These are phyloP conservation scores for Hypoxylon lienhwacheense DNA, from an alignment of 495 filamentous ascomycete species.

Conservation along the genomic window DNA sequence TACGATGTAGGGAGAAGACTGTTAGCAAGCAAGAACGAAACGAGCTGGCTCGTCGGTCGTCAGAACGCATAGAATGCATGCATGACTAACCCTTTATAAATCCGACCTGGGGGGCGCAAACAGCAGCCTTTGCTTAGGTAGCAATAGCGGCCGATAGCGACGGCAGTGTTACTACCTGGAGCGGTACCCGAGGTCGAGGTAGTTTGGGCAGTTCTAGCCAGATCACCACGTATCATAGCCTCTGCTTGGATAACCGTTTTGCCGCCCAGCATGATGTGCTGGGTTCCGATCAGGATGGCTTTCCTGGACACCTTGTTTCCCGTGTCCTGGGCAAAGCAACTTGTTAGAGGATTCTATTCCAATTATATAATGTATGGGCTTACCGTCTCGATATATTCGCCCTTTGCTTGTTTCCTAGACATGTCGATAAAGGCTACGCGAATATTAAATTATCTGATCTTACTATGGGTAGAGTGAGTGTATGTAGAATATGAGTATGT, in stretches of 20 bases:
- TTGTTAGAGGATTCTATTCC: conserved; percentile 1
- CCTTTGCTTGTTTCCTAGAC: conserved; percentile 75
- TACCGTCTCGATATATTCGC: conserved; percentile 98
- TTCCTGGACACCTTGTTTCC: conserved; percentile 98
- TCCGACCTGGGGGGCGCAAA: conserved; percentile 73
- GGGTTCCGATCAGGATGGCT: conserved; percentile 85
- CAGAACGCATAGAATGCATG: no score
- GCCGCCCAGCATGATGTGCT: conserved; percentile 95
- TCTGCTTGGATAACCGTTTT: conserved; percentile 92
- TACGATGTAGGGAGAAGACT: conserved; percentile 19
- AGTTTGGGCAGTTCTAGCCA: conserved; percentile 59
- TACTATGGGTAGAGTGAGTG: background rate
- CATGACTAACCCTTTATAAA: conserved; percentile 61
- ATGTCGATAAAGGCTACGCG: conserved; percentile 45
- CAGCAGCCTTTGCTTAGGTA: conserved; percentile 74
- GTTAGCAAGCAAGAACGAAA: conserved; percentile 13
- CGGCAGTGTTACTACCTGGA: conserved; percentile 61
- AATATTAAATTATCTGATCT: background rate
- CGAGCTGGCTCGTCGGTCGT: no score
- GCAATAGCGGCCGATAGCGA: conserved; percentile 85
- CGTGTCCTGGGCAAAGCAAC: conserved; percentile 65
- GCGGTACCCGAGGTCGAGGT: conserved; percentile 42
- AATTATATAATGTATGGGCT: conserved; percentile 5
- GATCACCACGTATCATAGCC: conserved; percentile 89
- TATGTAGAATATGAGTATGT: background rate